Percentiles rank a stretch among this genome's conserved stretches.
Conservation (phyloP, 2,329 filamentous ascomycete species). For the Dendryphion nanum region DNA sequence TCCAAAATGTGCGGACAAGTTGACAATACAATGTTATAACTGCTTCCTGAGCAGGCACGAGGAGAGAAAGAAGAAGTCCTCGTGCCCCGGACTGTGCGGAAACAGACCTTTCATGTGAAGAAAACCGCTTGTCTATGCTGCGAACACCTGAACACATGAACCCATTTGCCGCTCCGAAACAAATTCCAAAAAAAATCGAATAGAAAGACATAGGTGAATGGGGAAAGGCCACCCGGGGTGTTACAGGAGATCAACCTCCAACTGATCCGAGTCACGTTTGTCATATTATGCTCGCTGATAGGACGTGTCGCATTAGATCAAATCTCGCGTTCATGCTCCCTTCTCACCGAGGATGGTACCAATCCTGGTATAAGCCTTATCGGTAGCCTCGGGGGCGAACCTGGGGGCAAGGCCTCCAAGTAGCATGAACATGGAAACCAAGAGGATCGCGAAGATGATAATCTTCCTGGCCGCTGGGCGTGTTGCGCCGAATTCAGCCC, state of each 20-base stretch:
- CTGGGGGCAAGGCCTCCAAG: slow-evolving; percentile 53
- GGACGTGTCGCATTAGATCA: too few relatives aligned
- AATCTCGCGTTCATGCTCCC: slow-evolving; percentile 10
- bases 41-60: slow-evolving; percentile 12
- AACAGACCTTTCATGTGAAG: slow-evolving; percentile 17
- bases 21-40: slow-evolving; percentile 12
- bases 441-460: slow-evolving; percentile 62
- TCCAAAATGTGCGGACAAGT: too few relatives aligned
- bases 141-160: slow-evolving; percentile 22
- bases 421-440: slow-evolving; percentile 67
- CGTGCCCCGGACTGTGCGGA: slow-evolving; percentile 11
- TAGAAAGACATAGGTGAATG: too few relatives aligned
- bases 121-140: slow-evolving; percentile 34
- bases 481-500: slow-evolving; percentile 80
- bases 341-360: slow-evolving; percentile 36
- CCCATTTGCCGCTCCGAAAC: slow-evolving; percentile 20
- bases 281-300: too few relatives aligned
- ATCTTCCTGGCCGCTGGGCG: slow-evolving; percentile 78
- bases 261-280: too few relatives aligned
- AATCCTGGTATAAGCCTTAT: slow-evolving; percentile 33
- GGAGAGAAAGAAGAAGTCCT: slow-evolving; percentile 10
- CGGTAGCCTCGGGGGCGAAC: slow-evolving; percentile 37
- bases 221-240: too few relatives aligned
- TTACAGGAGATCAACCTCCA: too few relatives aligned
- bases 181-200: slow-evolving; percentile 13